Base-by-base conservation (phyloP, 139 green algal species). In the Asterochloris erici region DNA sequence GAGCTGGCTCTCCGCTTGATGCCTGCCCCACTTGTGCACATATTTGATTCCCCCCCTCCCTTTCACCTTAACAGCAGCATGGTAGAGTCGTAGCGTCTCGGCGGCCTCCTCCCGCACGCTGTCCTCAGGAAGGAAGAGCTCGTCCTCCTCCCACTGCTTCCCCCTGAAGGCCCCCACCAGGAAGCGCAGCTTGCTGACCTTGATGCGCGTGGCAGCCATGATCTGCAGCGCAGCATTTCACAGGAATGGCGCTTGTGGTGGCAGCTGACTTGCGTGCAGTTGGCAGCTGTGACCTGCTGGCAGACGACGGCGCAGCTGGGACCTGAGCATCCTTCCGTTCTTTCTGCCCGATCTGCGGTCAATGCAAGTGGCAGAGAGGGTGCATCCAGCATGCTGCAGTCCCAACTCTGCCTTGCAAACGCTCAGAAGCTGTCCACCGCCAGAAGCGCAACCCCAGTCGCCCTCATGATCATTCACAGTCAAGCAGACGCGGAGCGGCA, bases 111-210 rank as follows among this genome's bases (percentile, higher is more conserved):
- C 54, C 74, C 66, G 74, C n/a, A 84, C 82, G 62, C 77, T 68
- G 0, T 63, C 78, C 60, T 84, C 79, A 61, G 77, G 13, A 24
- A 66, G 14, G 73, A 93, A 93, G 17, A 94, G 82, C 28, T 90
- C 87, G n/a, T 86, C 74, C 28, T 89, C 82, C 13, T 14, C 73
- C 86, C 86, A 93, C 1, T 63, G 71, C 54, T 83, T 78, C 16
- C 88, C 84, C 14, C 62, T 61, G 23, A 90, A 68, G 69, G 83
- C 78, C 0, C 71, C 54, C 64, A 75, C 19, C 73, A 92, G 80
- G 71, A 93, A 79, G 38, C 19, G 11, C 68, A 79, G 63, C 80
- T 94, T 94, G 84, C 81, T 84, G 63, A 83, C 63, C 78, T 83
- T 83, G 86, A 90, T 92, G 21, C 82, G 82, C 24, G 77, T 63